These are phyloP conservation scores for Vaccinium myrtillus DNA, from an alignment of 148 eudicot genomes.

Conservation along the genomic window DNA sequence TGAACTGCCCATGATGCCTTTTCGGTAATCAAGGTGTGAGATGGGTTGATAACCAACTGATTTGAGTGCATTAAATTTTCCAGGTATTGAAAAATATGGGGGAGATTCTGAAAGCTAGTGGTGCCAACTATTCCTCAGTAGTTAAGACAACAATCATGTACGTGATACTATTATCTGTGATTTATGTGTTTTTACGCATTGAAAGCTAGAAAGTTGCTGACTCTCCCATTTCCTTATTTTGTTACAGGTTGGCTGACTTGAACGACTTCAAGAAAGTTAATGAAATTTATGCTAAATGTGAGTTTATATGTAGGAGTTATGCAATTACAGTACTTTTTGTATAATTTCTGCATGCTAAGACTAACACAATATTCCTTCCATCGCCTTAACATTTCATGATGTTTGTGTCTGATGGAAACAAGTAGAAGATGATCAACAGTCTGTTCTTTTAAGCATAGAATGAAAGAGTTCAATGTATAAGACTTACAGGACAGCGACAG, in stretches of 20 bases:
- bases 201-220: constrained; percentile 6
- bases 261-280: constrained; percentile 94
- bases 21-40: neutral
- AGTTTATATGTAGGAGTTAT: constrained; percentile 26
- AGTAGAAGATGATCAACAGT: neutral
- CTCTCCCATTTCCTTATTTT: constrained; percentile 2
- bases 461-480: neutral
- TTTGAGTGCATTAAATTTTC: constrained; percentile 10
- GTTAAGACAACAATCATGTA: constrained; percentile 96
- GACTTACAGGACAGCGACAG: neutral
- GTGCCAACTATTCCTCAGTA: constrained; percentile 84
- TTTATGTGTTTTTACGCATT: neutral
- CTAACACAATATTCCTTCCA: neutral
- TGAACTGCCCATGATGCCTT: neutral
- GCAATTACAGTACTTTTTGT: neutral
- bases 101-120: constrained; percentile 91
- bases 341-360: neutral
- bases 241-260: constrained; percentile 89
- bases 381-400: neutral
- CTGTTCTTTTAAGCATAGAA: neutral
- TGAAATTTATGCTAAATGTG: constrained; percentile 94
- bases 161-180: constrained; percentile 10
- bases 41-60: constrained; percentile 1
- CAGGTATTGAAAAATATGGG: constrained; percentile 96
- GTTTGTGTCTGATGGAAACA: neutral